A percentile compares a stretch with the other conserved stretches of the same genome.
Conservation (phyloP, 2,329 filamentous ascomycete species). For the Aspergillus ibericus region DNA sequence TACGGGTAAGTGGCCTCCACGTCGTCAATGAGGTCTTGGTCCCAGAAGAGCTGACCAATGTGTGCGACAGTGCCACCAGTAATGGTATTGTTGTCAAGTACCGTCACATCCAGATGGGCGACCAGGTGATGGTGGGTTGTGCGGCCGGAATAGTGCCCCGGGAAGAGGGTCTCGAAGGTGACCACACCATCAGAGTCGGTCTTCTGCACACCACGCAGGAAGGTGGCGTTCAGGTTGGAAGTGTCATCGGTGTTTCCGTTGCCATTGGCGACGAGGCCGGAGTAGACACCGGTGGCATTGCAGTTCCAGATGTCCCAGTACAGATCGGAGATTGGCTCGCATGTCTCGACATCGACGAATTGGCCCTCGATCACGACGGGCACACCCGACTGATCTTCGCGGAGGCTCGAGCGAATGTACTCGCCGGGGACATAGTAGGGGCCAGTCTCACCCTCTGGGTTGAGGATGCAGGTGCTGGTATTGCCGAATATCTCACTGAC, state of each 20-base stretch:
- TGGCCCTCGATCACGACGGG: conserved; percentile 42
- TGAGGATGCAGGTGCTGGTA: conserved; percentile 47
- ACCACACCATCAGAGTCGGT: conserved; percentile 45
- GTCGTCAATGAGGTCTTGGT: conserved; percentile 53
- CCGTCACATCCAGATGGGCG: conserved; percentile 28
- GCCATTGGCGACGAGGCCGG: conserved; percentile 23
- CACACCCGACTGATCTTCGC: conserved; percentile 36
- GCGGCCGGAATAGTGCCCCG: conserved; percentile 45
- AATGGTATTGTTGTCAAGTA: conserved; percentile 37
- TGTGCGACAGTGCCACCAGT: conserved; percentile 54
- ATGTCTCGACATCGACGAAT: conserved; percentile 41
- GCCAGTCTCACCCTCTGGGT: conserved; percentile 48
- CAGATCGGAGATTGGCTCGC: conserved; percentile 38
- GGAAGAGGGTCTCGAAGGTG: conserved; percentile 44
- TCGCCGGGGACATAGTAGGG: conserved; percentile 51
- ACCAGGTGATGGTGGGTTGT: conserved; percentile 33
- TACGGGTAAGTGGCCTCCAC: conserved; percentile 49
- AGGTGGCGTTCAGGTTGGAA: conserved; percentile 41
- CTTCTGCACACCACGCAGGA: conserved; percentile 45
- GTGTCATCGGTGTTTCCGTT: conserved; percentile 29
- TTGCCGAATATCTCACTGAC: conserved; percentile 25
- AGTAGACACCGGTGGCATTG: conserved; percentile 33
- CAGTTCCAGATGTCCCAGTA: conserved; percentile 39
- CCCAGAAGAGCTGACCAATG: conserved; percentile 63
- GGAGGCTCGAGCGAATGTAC: conserved; percentile 38